Base-by-base conservation (phyloP, 495 filamentous ascomycete species). In the Daldinia loculata region DNA sequence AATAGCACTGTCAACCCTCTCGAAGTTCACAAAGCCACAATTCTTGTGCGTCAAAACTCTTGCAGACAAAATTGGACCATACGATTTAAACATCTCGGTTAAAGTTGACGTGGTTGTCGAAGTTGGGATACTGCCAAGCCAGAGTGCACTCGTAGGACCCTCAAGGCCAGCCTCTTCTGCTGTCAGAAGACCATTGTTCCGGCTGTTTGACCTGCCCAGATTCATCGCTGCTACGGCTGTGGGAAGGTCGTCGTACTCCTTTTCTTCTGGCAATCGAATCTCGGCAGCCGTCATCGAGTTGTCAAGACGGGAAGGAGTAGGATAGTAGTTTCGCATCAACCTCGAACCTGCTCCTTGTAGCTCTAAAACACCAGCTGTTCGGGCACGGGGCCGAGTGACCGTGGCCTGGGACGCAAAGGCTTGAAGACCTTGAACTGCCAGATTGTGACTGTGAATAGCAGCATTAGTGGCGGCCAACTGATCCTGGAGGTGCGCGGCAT, bases 21-120 rank as follows among this genome's bases (percentile, higher is more conserved):
- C 93, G 72, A 97, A 99, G 79, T 99, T 99, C 76, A 99, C 94
- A 74, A 99, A 99, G 6, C 95, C 95, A 78, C 95, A 99, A 76
- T 97, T 98, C 87, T 99, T 99, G 84, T 99, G 95, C 12, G 95
- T 97, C 69, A 99, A 84, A 14, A 99, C 96, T 65, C 95, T 86
- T 38, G 93, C 94, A 15, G 95, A 97, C 71, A 94, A 89, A 73
- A 99, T 97, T 24, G 91, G 89, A 15, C 95, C 95, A 71, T 95
- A 96, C 50, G 89, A 82, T 75, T 91, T 91, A 79, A 99, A 99
- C 79, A 98, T 97, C 62, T 94, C 92, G 56, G 92, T 93, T 51
- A 99, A 79, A 2, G 95, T 97, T 15, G 93, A 95, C 27, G 93
- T 92, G 0, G 95, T 99, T 5, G 95, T 98, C 7, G 95, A 99